Evolutionary conservation across 164 flowering plant species (phyloP), one percentile per base, ranked within the genome.

Genomic region (Chloranthus sessilifolius): DNA sequence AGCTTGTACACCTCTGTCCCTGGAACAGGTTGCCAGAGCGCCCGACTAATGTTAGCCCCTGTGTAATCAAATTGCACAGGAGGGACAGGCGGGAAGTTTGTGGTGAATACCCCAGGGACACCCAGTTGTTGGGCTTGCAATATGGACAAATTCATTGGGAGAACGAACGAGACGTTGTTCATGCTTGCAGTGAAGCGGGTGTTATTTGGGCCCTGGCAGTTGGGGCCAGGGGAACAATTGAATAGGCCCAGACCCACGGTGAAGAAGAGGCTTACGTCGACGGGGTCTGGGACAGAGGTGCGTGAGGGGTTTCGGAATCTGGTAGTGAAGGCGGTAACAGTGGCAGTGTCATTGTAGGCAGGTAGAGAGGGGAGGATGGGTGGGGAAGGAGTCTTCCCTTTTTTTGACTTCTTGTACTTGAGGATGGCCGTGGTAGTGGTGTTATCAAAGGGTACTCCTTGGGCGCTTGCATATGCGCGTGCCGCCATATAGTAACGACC

Each of bases 401-500:
- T 49, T 22, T 74, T 55, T 5, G 76, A 48, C 0, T 67, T 62
- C 50, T 70, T 64, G 81, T 82, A 90, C 45, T 81, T 74, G 0
- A 87, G 73, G 58, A 87, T 74, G 19, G 95, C 98, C 4, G 95
- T 87, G 47, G 96, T 81, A 52, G 95, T 87, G 59, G 95, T 85
- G 72, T 91, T 88, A 67, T 85, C 90, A 36, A 91, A 88, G 20
- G 89, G 28, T 3, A 74, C 88, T 36, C 68, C 70, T 41, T 56
- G 72, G 7, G 82, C 84, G 3, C 74, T 73, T 28, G 71, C 56
- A 35, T 85, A 91, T 38, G 91, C 88, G 0, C 71, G 70, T 0
- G 96, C 96, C 1, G 98, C 98, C 74, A 85, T 78, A 74, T 87
- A 85, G 72, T 85, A 88, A 12, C 74, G 74, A n/a, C 54, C 86